Evolutionary conservation across 2,329 filamentous ascomycete species (phyloP), one percentile per base, ranked within the genome.

Genomic region (Trichoderma asperellum): DNA sequence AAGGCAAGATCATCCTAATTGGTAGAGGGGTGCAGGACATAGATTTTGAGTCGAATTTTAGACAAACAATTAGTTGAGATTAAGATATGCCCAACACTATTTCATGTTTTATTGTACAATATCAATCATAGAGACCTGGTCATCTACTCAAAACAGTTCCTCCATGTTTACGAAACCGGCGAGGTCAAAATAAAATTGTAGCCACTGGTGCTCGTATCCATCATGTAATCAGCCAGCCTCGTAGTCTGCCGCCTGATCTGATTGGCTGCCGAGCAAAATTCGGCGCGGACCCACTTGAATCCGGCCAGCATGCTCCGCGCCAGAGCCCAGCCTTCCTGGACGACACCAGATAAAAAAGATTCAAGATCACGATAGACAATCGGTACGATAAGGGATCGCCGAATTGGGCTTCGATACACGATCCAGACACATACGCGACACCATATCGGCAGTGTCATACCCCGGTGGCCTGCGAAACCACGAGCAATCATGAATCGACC

Each of bases 1-100:
- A 78, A 47, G 86, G 89, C 27, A 91, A 91, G 77, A 80, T 91
- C 60, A 86, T 91, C 11, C 74, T 91, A 57, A 91, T 91, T 77
- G 89, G 89, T 56, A 83, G 87, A 70, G 81, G 85, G 55, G 75
- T 91, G 66, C 80, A 78, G 24, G 78, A 78, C n/a, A 80, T 85
- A 57, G 81, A 86, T 68, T 87, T 91, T 73, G 79, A 81, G 71
- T 75, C 77, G 64, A 90, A 81, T 70, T 78, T 83, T 59, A 74
- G 72, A 58, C 66, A 71, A 77, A 69, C 73, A 12, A 52, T 81
- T 11, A 71, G 71, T 40, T 75, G 40, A 35, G 1, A 64, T 68
- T 10, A 18, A 37, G 21, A 3, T 8, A 6, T 16, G 24, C 10
- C 29, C 2, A 3, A 29, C 8, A n/a, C 37, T 0, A 12, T 32